Base-by-base conservation (phyloP, 139 green algal species). In the Chlorella sp. region DNA sequence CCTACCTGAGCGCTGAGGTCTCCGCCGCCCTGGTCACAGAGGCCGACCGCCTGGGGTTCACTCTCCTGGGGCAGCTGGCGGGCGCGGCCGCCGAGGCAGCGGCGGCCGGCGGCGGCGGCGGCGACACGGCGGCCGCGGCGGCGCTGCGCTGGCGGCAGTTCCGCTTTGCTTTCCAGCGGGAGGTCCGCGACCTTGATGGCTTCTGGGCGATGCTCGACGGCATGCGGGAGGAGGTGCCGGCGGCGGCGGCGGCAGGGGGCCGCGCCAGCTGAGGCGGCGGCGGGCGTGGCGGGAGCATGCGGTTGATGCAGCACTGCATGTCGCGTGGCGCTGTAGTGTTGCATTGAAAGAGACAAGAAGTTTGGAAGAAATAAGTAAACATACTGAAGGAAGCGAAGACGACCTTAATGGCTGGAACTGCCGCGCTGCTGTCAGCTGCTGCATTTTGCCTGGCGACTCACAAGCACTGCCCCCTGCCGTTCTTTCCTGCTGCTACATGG, bases 141-240 rank as follows among this genome's bases (percentile, higher is more conserved):
- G 8, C 33, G 48, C 48, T 67, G 73, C 73, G 73, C 35, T 79
- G 73, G 73, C 73, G 73, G 12, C 73, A 79, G 73, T 79, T 79
- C 63, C 48, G 73, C 25, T 63, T 79, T 23, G 73, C 48, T 2
- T 73, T 55, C 25, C 35, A 55, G 1, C 36, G 73, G 17, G 73
- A 79, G 63, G n/a, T 79, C 8, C 38, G 50, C 11, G 17, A 55
- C 25, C 12, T 2, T 27, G 40, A 66, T 14, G 40, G 21, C 5
- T 79, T 79, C 21, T 23, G 67, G 63, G 38, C n/a, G 38, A 43
- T 79, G 73, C 62, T 79, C 50, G 35, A 79, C 46, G 41, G 66
- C 36, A 79, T 79, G 73, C 38, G 51, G 48, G 45, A 63, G 1
- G 73, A 79, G 63, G 73, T 79, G 46, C 31, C 48, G 35, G 73